Evolutionary conservation across 306 rosid species (phyloP), one percentile per base, ranked within the genome.

Genomic region (Castanopsis chinensis): DNA sequence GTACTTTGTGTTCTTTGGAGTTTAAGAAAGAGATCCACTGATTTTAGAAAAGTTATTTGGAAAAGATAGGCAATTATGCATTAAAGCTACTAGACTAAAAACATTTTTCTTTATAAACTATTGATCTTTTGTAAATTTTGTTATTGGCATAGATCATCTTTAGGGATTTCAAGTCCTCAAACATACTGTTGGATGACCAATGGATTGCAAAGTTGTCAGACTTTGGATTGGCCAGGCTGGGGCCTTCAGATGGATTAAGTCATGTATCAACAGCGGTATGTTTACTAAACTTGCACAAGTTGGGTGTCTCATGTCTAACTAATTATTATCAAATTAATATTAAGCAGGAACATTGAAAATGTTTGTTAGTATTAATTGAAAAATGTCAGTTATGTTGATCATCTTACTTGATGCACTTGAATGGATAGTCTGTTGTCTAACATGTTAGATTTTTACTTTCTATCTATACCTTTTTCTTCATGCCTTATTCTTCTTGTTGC

Each of bases 131-230:
- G 19, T 35, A 17, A 33, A 35, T 13, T 23, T 58, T 32, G 11
- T 33, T 75, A 30, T 35, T 72, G 56, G n/a, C 19, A 25, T 86
- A 88, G 92, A 88, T 88, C 33, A 88, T 88, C 79, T 86, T 88
- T 45, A 88, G 92, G 80, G 92, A 88, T 78, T 88, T 88, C 81
- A 86, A 88, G 85, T 86, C 90, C 60, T 88, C 92, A 51, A 88
- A 88, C 76, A 88, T 88, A 80, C 88, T 88, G 63, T 60, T 88
- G 55, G 92, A 88, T 72, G 90, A 82, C 14, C 76, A 86, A 4
- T 88, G 92, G 92, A 84, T 86, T 13, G 90, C 88, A 27, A 88
- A 88, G 81, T 82, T 88, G 73, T 88, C 92, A 0, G 92, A 88
- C 76, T 86, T 88, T 41, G 92, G 92, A 78, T 59, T 88, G 63